Evolutionary conservation across 176 grass and related monocot species (phyloP).

Genomic region (Chrysopogon serrulatus): DNA sequence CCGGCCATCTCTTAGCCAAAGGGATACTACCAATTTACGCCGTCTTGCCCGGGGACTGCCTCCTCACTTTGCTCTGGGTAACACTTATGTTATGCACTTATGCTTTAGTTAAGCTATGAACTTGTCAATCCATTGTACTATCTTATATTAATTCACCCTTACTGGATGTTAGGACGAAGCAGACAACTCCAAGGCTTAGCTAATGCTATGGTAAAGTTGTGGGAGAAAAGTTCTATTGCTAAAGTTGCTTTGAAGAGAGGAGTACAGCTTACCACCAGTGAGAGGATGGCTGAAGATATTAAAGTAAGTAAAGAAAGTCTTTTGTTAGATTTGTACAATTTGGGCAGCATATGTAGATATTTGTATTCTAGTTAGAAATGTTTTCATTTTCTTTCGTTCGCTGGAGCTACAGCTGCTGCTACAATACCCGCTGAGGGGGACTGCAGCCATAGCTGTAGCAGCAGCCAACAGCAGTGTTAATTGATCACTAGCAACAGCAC

Average conservation of each 20-base stretch:
- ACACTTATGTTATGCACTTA: slow-evolving; percentile 11
- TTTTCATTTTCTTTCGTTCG: no score
- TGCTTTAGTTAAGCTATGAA: slow-evolving; percentile 15
- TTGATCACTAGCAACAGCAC: not conserved
- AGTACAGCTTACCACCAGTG: slow-evolving; percentile 85
- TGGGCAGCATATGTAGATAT: not conserved
- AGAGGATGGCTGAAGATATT: slow-evolving; percentile 97
- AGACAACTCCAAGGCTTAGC: slow-evolving; percentile 94
- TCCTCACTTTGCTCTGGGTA: slow-evolving; percentile 96
- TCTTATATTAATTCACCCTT: slow-evolving; percentile 7
- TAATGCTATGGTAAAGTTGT: slow-evolving; percentile 75
- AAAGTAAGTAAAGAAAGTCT: slow-evolving; percentile 52
- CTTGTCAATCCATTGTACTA: not conserved
- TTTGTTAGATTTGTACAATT: not conserved
- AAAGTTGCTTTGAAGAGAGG: slow-evolving; percentile 93
- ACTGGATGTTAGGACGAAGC: slow-evolving; percentile 61
- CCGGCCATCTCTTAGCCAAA: slow-evolving; percentile 49
- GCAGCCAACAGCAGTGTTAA: no score
- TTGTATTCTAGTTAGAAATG: not conserved
- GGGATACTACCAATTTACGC: slow-evolving; percentile 66
- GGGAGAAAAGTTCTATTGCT: slow-evolving; percentile 91
- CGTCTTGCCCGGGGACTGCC: slow-evolving; percentile 77
- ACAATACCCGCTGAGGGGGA: no score
- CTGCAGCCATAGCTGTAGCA: no score
- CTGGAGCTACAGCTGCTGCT: no score